These are phyloP conservation scores for Polyporus arcularius DNA, from an alignment of 768 basidiomycete genomes.

Conservation along the genomic window DNA sequence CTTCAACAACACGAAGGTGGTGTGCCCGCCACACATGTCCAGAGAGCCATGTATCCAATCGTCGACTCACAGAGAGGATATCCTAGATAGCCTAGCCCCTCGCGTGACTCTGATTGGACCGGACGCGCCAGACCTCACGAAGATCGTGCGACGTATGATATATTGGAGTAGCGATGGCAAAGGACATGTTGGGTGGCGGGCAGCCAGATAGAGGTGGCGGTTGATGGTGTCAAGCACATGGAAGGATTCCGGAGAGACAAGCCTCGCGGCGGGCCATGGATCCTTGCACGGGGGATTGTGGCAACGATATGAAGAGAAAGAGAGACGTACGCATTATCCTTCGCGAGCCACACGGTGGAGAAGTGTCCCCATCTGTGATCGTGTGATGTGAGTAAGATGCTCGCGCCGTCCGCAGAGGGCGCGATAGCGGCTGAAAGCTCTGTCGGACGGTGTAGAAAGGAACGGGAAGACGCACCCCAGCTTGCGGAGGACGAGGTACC, in stretches of 20 bases:
- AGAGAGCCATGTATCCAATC: no score
- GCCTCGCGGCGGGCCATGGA: not conserved
- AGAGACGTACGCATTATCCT: conserved; percentile 66
- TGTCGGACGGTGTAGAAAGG: conserved; percentile 2
- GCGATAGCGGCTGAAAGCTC: conserved; percentile 8
- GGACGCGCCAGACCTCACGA: not conserved
- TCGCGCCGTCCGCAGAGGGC: conserved; percentile 2
- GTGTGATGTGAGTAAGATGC: conserved; percentile 18
- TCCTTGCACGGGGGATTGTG: not conserved
- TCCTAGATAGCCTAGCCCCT: no score
- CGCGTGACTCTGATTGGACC: not conserved
- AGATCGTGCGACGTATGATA: not conserved
- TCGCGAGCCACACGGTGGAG: conserved; percentile 91
- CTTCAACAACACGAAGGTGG: no score
- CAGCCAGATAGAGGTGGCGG: conserved; percentile 3
- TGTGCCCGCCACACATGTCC: no score
- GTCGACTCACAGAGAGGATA: no score
- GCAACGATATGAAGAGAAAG: not conserved
- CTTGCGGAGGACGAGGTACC: conserved; percentile 88
- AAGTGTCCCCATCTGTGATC: conserved; percentile 86
- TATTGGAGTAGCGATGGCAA: not conserved
- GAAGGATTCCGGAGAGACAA: not conserved
- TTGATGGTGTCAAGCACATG: not conserved
- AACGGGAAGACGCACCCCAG: conserved; percentile 60
- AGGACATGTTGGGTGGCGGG: conserved; percentile 5